Percentiles rank a stretch among this genome's conserved stretches.
phyloP scores from a whole-genome alignment of 768 basidiomycete genomes.

The Tricholomella constricta region DNA sequence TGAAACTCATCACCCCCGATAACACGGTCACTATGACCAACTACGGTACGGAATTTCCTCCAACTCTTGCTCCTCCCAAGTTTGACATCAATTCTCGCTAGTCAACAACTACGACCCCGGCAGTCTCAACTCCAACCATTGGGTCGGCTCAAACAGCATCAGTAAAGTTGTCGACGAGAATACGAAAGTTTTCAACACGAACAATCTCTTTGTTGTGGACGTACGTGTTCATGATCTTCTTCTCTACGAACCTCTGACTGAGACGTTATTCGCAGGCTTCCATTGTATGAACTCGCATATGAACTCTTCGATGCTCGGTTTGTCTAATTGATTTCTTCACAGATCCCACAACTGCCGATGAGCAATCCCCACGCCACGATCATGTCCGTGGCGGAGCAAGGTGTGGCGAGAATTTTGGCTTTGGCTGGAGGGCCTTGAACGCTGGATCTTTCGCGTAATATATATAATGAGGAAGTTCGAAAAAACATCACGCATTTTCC shows the following conservation, averaged over 20 bases:
- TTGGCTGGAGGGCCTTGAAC: slow-evolving; percentile 51
- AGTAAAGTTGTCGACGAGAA: slow-evolving; percentile 55
- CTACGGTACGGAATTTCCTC: slow-evolving; percentile 43
- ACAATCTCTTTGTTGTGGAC: slow-evolving; percentile 58
- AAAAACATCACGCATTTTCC: too few species aligned
- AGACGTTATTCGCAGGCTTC: slow-evolving; percentile 26
- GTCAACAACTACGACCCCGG: slow-evolving; percentile 42
- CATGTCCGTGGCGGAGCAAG: slow-evolving; percentile 62
- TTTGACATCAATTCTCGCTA: slow-evolving; percentile 14
- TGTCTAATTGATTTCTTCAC: neutral
- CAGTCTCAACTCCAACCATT: slow-evolving; percentile 56
- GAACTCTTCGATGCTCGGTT: neutral
- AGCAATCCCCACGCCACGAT: slow-evolving; percentile 59
- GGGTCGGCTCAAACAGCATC: slow-evolving; percentile 59
- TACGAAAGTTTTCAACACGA: slow-evolving; percentile 51
- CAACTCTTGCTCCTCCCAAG: neutral
- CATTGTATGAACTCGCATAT: slow-evolving; percentile 26
- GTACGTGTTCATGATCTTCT: slow-evolving; percentile 26
- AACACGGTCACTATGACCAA: slow-evolving; percentile 53
- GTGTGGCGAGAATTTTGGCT: slow-evolving; percentile 54
- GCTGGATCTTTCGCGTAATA: neutral
- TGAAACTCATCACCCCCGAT: slow-evolving; percentile 63
- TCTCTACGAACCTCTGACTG: neutral
- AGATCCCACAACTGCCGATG: slow-evolving; percentile 54
- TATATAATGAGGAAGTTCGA: too few species aligned